Base-by-base conservation (phyloP, 306 rosid species). In the Casuarina glauca region DNA sequence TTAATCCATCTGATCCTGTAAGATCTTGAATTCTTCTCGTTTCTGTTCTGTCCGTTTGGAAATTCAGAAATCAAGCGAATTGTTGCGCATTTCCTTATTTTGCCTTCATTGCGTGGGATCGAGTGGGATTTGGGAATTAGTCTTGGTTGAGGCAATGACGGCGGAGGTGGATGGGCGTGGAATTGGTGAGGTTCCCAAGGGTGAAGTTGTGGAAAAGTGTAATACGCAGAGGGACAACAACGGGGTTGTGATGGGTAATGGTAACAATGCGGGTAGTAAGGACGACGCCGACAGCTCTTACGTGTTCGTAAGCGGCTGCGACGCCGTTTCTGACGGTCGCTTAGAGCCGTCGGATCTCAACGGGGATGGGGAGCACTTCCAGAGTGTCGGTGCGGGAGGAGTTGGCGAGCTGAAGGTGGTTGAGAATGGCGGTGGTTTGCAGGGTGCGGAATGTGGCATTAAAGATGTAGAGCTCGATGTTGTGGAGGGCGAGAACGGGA, bases 161-260 rank as follows among this genome's bases (percentile, higher is more conserved):
- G 87, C 83, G 79, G 88, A 89, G 83, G 82, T 71, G 79, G 91
- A 86, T 83, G 87, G 73, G 78, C 73, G 46, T 54, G 83, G 78
- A 4, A 45, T 41, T 15, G 71, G 54, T 53, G 90, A 86, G 79
- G 63, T 72, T 73, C 55, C 78, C 51, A 68, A 73, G 39, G 67
- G 54, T 54, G 72, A 26, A 74, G 77, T 62, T n/a, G 62, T 50
- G 19, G 60, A 74, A 13, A 48, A 76, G 39, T 53, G 78, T 19
- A 45, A 84, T 90, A 76, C 72, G 73, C 12, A 78, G 78, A 69
- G 79, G 54, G 39, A 19, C 42, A 69, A 72, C 15, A 44, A 70
- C 6, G 68, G 55, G 16, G 76, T 16, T 15, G 3, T 20, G 19
- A 1, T 36, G 32, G 72, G 51, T 6, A 72, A 7, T 78, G 75